Percentiles rank a stretch among this genome's conserved stretches.
Conservation (phyloP, 371 early-diverging fungal genomes). For the Apophysomyces sp. region DNA sequence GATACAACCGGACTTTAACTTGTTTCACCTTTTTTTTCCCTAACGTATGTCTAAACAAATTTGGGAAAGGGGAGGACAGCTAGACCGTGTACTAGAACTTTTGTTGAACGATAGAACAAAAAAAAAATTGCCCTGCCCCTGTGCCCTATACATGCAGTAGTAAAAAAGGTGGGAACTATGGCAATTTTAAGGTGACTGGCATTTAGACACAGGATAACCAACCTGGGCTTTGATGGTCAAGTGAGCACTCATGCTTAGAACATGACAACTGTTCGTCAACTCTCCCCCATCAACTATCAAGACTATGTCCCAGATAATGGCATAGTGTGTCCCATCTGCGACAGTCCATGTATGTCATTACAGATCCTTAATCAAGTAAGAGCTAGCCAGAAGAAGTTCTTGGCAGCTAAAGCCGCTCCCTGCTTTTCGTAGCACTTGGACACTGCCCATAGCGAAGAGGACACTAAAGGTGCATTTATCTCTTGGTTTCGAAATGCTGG, state of each 20-base stretch:
- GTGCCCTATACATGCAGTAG: too few relatives aligned
- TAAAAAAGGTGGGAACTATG: too few relatives aligned
- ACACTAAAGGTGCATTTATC: conserved; percentile 42
- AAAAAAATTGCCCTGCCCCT: too few relatives aligned
- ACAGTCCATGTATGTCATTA: conserved; percentile 39
- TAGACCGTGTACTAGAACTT: too few relatives aligned
- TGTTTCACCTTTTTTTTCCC: neutral
- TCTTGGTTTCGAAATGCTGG: conserved; percentile 48
- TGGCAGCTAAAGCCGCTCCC: neutral
- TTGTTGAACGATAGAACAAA: too few relatives aligned
- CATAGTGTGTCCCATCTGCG: conserved; percentile 59
- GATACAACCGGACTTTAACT: neutral
- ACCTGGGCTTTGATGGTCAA: too few relatives aligned
- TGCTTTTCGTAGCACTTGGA: conserved; percentile 36
- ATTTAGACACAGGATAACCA: too few relatives aligned
- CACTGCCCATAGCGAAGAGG: conserved; percentile 39
- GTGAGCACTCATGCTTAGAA: neutral
- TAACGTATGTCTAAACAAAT: too few relatives aligned
- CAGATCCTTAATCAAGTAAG: conserved; percentile 44
- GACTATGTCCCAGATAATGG: conserved; percentile 43
- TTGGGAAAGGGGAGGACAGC: too few relatives aligned
- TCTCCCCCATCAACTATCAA: conserved; percentile 30
- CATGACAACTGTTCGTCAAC: conserved; percentile 7
- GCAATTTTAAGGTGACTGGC: too few relatives aligned
- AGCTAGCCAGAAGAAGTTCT: too few relatives aligned